Conservation (phyloP, 129 eudicot species). For the Artemisia annua region DNA sequence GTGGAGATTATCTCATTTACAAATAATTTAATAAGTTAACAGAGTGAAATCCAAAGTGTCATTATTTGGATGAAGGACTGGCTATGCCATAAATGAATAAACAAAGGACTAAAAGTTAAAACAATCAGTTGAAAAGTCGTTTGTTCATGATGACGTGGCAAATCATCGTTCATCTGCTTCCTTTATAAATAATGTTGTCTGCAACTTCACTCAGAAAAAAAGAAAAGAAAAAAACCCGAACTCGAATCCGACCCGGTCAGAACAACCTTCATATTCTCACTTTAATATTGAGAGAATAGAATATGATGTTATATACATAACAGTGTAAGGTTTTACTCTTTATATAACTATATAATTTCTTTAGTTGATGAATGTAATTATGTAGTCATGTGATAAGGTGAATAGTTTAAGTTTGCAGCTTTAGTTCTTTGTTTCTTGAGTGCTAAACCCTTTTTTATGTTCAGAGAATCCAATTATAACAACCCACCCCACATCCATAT, state of each 20-base stretch:
- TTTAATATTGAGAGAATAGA: too few relatives aligned
- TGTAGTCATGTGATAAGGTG: conserved; percentile 8
- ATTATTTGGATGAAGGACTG: too few relatives aligned
- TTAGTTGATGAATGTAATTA: conserved; percentile 4
- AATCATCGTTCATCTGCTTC: conserved; percentile 27
- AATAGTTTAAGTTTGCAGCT: background rate
- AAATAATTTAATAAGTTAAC: too few relatives aligned
- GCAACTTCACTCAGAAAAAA: conserved; percentile 5
- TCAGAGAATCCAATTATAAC: too few relatives aligned
- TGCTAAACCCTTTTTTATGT: background rate
- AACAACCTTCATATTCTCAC: background rate
- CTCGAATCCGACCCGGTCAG: conserved; percentile 25
- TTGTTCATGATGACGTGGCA: conserved; percentile 25
- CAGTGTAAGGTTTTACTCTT: conserved; percentile 32
- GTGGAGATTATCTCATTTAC: too few relatives aligned
- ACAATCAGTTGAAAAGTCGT: conserved; percentile 23
- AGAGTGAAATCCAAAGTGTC: too few relatives aligned
- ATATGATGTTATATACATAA: too few relatives aligned
- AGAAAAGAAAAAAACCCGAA: background rate
- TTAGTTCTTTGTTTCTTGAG: background rate
- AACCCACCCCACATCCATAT: too few relatives aligned
- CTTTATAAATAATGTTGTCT: conserved; percentile 17
- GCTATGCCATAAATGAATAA: conserved; percentile 7
- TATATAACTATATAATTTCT: background rate
- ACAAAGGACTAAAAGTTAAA: conserved; percentile 6